Base-by-base conservation (phyloP, 768 basidiomycete genomes). In the Agaricus blazei region DNA sequence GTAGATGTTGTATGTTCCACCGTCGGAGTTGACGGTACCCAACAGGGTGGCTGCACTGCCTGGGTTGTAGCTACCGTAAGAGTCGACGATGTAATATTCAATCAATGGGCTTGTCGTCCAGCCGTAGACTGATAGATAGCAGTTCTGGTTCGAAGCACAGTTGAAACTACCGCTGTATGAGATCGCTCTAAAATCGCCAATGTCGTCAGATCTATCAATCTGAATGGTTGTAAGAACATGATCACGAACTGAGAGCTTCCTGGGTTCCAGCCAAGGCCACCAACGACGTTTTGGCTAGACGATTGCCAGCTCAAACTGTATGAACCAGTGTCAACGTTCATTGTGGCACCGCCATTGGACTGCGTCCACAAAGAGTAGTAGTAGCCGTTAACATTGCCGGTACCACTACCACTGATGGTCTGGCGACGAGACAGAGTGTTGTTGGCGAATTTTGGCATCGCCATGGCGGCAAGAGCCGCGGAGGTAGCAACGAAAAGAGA, bases 71-170 rank as follows among this genome's bases (percentile, higher is more conserved):
- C 61, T 62, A 41, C 74, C 75, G 60, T 63, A 76, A 23, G 64
- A 67, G 45, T 79, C 77, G 53, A 70, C 60, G 59, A 79, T 70
- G 68, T 76, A 77, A 68, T 77, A 79, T 57, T 79, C 76, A 60
- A 77, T 65, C 60, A 77, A 73, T 1, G 75, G 72, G 64, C 62
- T 70, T n/a, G 65, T 67, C 4, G 73, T 75, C 76, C 76, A 78
- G 48, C 77, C 77, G 57, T 75, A 77, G 54, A 79, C 67, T 46
- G 75, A 70, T 26, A 77, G 68, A 64, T 75, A 75, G 55, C 63
- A 62, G 65, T 75, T 77, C 7, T 19, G 19, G 19, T 19, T 34
- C 34, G 75, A 74, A 57, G 68, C 67, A 19, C 72, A 71, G 24
- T 61, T 59, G 64, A 66, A 74, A 28, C 62, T 70, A 45, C 66